Evolutionary conservation across 495 filamentous ascomycete species (phyloP).

Genomic region (Apiosordaria backusii): DNA sequence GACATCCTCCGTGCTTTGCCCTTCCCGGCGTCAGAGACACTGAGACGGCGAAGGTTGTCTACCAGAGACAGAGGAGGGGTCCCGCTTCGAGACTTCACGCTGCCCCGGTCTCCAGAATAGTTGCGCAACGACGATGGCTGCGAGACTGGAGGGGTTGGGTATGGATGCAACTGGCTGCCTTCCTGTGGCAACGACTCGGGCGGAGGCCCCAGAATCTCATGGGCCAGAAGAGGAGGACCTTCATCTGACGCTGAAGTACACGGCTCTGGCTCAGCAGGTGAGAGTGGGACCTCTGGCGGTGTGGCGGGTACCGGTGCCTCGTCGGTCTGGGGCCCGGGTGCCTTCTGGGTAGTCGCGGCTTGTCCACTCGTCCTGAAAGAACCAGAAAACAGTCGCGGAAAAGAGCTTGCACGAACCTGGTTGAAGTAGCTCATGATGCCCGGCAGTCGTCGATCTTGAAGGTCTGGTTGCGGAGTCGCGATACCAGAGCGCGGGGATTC

Average conservation of each 20-base stretch:
- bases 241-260: slow-evolving; percentile 33
- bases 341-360: slow-evolving; percentile 35
- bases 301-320: slow-evolving; percentile 32
- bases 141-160: slow-evolving; percentile 57
- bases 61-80: slow-evolving; percentile 26
- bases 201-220: slow-evolving; percentile 44
- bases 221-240: slow-evolving; percentile 50
- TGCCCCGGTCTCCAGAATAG: slow-evolving; percentile 42
- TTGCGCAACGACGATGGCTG: slow-evolving; percentile 54
- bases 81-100: slow-evolving; percentile 37
- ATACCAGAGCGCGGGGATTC: slow-evolving; percentile 81
- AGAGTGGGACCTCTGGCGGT: slow-evolving; percentile 24
- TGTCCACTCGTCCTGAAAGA: slow-evolving; percentile 38
- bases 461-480: slow-evolving; percentile 84
- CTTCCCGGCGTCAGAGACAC: slow-evolving; percentile 40
- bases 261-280: slow-evolving; percentile 21
- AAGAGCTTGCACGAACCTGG: slow-evolving; percentile 82
- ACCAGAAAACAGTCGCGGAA: slow-evolving; percentile 37
- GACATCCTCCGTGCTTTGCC: slow-evolving; percentile 47
- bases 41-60: slow-evolving; percentile 38
- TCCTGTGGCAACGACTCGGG: slow-evolving; percentile 34
- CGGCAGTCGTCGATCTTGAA: slow-evolving; percentile 82
- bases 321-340: slow-evolving; percentile 34
- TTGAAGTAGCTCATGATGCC: slow-evolving; percentile 92
- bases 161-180: slow-evolving; percentile 40